phyloP scores from a whole-genome alignment of 78 protist genomes.

The Planoprotostelium fungivorum region DNA sequence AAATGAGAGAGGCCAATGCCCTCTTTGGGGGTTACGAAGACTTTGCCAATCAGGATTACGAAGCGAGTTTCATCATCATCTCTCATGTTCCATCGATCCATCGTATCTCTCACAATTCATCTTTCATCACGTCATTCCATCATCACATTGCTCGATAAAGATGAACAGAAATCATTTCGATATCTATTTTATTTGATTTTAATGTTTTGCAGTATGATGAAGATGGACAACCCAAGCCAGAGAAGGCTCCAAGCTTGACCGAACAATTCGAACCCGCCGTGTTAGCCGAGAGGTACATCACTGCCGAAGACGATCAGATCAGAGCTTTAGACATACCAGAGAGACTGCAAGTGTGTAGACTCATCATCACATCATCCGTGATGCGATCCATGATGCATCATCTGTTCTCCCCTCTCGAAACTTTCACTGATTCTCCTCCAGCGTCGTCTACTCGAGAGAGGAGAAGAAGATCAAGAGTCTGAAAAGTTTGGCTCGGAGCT shows the following conservation, averaged over 20 bases:
- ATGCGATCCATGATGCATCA: no score
- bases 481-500: neutral
- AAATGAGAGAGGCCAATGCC: neutral
- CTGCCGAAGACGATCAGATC: slow-evolving; percentile 58
- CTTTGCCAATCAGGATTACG: no score
- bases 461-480: neutral
- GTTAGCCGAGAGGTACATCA: slow-evolving; percentile 50
- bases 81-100: no score
- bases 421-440: no score
- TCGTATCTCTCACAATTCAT: no score
- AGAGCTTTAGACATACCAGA: slow-evolving; percentile 43
- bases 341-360: slow-evolving; percentile 18
- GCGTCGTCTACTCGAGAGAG: neutral
- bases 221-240: neutral
- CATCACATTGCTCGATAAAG: no score
- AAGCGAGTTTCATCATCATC: no score
- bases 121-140: no score
- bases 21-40: neutral
- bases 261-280: slow-evolving; percentile 57
- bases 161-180: neutral
- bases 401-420: no score
- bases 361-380: neutral
- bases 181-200: neutral
- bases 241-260: neutral
- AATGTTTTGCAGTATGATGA: neutral